Evolutionary conservation across 2,329 filamentous ascomycete genomes (phyloP).

Genomic region (Alternaria longipes): DNA sequence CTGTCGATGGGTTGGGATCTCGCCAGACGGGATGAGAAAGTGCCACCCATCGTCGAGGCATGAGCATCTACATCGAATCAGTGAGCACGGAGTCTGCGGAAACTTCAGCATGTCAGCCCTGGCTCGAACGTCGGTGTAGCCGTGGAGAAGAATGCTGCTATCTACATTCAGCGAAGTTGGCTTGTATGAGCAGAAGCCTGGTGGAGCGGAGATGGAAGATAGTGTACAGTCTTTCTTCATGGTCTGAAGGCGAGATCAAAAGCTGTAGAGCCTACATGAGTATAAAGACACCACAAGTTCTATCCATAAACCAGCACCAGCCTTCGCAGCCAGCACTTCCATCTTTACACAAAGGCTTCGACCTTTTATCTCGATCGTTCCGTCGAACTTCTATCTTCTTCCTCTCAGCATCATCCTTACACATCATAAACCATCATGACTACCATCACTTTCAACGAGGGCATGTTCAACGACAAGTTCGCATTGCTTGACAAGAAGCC

Average conservation of each 20-base stretch:
- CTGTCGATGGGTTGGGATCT: neutral
- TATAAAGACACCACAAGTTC: too few species aligned
- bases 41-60: neutral
- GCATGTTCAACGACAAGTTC: slow-evolving; percentile 12
- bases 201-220: neutral
- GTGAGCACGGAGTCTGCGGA: neutral
- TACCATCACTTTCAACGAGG: slow-evolving; percentile 10
- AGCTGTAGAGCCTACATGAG: too few species aligned
- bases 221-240: too few species aligned
- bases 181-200: neutral
- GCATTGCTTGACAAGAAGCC: slow-evolving; percentile 1
- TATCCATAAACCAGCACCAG: too few species aligned
- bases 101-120: neutral
- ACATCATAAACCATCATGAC: slow-evolving; percentile 7
- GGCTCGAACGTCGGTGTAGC: neutral
- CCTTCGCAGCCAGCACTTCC: too few species aligned
- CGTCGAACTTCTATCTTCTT: neutral
- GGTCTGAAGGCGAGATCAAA: too few species aligned
- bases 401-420: neutral
- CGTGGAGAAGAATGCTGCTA: neutral
- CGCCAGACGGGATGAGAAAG: neutral
- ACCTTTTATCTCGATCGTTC: too few species aligned
- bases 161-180: neutral
- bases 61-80: neutral
- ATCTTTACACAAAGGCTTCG: too few species aligned